phyloP scores from a whole-genome alignment of 1,284 basidiomycete genomes.

The Ustilago bromivora region DNA sequence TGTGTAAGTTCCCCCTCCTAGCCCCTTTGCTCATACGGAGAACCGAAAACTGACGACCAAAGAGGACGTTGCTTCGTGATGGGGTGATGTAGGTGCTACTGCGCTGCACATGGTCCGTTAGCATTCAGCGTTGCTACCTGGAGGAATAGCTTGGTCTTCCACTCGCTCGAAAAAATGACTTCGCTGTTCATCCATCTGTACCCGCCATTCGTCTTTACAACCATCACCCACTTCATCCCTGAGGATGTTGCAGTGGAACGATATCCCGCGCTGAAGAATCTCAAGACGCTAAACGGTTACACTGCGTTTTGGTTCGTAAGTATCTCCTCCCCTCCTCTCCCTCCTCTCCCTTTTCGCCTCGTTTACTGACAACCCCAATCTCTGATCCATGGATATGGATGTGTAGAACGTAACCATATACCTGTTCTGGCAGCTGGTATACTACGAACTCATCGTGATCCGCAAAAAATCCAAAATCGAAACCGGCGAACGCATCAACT shows the following conservation, averaged over 20 bases:
- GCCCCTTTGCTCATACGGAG: background rate
- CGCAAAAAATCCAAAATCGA: constrained; percentile 50
- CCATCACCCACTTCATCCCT: constrained; percentile 88
- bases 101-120: constrained; percentile 75
- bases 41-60: background rate
- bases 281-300: constrained; percentile 77
- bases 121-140: constrained; percentile 94
- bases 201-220: constrained; percentile 80
- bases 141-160: constrained; percentile 86
- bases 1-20: constrained; percentile 22
- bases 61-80: background rate
- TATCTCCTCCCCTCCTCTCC: constrained; percentile 2
- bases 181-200: constrained; percentile 70
- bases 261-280: constrained; percentile 82
- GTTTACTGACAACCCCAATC: background rate
- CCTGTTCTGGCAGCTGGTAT: constrained; percentile 85
- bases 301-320: constrained; percentile 73
- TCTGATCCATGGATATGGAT: background rate
- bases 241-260: constrained; percentile 74
- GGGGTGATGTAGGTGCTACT: constrained; percentile 42
- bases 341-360: background rate
- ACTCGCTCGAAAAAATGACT: constrained; percentile 87
- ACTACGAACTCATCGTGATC: constrained; percentile 67
- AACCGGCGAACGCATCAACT: constrained; percentile 60
- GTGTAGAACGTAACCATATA: constrained; percentile 78